Percentiles rank a stretch among this genome's conserved stretches.
These are phyloP conservation scores for Lentinula sp. DNA, from an alignment of 768 basidiomycete genomes.

Conservation along the genomic window DNA sequence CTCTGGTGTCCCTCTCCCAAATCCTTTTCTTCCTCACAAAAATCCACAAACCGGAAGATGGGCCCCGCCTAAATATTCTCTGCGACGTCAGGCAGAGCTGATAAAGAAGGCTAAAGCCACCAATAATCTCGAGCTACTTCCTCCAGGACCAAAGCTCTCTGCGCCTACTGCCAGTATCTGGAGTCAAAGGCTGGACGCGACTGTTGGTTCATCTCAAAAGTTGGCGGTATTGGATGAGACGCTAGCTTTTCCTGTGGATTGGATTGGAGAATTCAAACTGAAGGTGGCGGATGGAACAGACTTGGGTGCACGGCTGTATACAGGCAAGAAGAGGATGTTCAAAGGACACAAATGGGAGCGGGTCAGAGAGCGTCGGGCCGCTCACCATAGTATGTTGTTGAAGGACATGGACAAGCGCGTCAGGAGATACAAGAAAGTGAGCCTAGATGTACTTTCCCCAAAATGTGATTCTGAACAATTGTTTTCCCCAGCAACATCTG, in stretches of 20 bases:
- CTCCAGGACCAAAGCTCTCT: conserved; percentile 58
- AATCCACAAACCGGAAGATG: conserved; percentile 60
- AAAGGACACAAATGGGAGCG: conserved; percentile 91
- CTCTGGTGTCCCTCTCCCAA: conserved; percentile 31
- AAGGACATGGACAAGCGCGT: conserved; percentile 67
- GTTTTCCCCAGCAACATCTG: conserved; percentile 33
- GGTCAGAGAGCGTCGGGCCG: conserved; percentile 36
- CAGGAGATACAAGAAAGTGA: conserved; percentile 57
- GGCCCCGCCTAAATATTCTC: conserved; percentile 65
- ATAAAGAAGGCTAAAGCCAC: conserved; percentile 61
- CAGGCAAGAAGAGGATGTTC: conserved; percentile 80
- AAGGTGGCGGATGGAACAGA: conserved; percentile 43
- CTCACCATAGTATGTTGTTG: conserved; percentile 51
- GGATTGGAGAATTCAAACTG: conserved; percentile 31
- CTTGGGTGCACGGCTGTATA: conserved; percentile 61
- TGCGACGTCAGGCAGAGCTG: conserved; percentile 73
- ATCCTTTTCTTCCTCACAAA: conserved; percentile 66
- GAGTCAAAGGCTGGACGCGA: neutral
- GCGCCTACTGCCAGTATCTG: neutral
- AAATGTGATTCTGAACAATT: conserved; percentile 3
- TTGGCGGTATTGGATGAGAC: neutral
- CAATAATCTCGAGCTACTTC: conserved; percentile 53
- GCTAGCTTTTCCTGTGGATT: conserved; percentile 28
- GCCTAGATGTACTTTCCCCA: conserved; percentile 16
- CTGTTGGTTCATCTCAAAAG: neutral